These are phyloP conservation scores for Candida bentonensis DNA, from an alignment of 805 yeast genomes.

Conservation along the genomic window DNA sequence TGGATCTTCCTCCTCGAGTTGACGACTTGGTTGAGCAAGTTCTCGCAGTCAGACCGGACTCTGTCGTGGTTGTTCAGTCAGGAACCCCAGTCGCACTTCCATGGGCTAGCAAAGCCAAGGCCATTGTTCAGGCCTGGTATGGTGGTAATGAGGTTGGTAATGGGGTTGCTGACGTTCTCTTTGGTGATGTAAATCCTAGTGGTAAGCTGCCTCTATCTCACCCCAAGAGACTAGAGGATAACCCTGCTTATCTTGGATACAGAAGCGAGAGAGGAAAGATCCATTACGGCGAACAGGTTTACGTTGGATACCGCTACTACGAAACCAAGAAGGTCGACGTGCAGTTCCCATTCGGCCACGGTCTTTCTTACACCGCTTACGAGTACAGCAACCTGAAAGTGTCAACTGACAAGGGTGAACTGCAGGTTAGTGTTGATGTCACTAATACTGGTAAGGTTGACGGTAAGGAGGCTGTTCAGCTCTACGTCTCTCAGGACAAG, in stretches of 20 bases:
- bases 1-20: slow-evolving; percentile 38
- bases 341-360: slow-evolving; percentile 48
- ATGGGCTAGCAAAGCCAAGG: slow-evolving; percentile 31
- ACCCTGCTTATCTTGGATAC: slow-evolving; percentile 41
- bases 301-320: slow-evolving; percentile 48
- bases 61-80: slow-evolving; percentile 40
- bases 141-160: slow-evolving; percentile 48
- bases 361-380: slow-evolving; percentile 46
- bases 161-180: slow-evolving; percentile 44
- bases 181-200: slow-evolving; percentile 46
- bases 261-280: slow-evolving; percentile 38
- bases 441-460: slow-evolving; percentile 33
- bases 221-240: slow-evolving; percentile 38
- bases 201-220: slow-evolving; percentile 45
- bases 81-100: slow-evolving; percentile 53
- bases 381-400: slow-evolving; percentile 26
- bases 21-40: slow-evolving; percentile 33
- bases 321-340: slow-evolving; percentile 36
- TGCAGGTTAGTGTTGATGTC: slow-evolving; percentile 26
- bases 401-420: slow-evolving; percentile 16
- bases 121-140: slow-evolving; percentile 39
- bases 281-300: slow-evolving; percentile 52
- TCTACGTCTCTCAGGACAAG: slow-evolving; percentile 28
- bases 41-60: slow-evolving; percentile 33
- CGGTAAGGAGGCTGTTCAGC: slow-evolving; percentile 45